Evolutionary conservation across 2,329 filamentous ascomycete genomes (phyloP), one percentile per base, ranked within the genome.

Genomic region (Podosphaera aphanis): DNA sequence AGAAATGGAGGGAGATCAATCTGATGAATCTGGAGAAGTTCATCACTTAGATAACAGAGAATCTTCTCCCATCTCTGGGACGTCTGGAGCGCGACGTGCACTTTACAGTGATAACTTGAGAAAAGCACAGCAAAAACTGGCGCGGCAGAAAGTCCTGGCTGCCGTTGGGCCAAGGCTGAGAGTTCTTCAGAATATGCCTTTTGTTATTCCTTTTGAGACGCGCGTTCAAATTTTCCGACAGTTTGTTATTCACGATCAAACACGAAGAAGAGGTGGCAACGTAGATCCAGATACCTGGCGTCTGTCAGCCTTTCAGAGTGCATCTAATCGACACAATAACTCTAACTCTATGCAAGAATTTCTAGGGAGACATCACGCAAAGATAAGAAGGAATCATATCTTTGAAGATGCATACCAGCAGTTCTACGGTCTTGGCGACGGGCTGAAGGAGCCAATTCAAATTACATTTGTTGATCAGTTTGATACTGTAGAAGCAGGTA

Each of bases 401-500:
- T 94, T 95, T 56, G 71, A 83, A 16, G 86, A 94, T 63, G 90
- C 90, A 0, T 88, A 78, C 57, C 66, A 78, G 2, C 73, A 85
- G 46, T 94, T 94, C 56, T 94, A 84, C 55, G 61, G 72, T 1
- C 68, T 95, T 4, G 81, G 80, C 0, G 81, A 88, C 13, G 79
- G 77, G 0, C 63, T 98, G 47, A 95, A 95, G 58, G 88, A 95
- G 57, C 84, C 85, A 0, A 93, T 98, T 31, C 84, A 93, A 57
- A 95, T 98, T 56, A 90, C 83, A 0, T 98, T 98, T 59, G 77
- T 94, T 38, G 90, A 98, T 58, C 73, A 85, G 49, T 98, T 93
- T 53, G 82, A 81, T 49, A 74, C 79, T 1, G 69, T 74, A 6
- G 90, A 98, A 62, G 88, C 88, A 11, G 90, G 90, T 8, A 95